Evolutionary conservation across 768 basidiomycete genomes (phyloP).

Genomic region (Rhodotorula diobovata): DNA sequence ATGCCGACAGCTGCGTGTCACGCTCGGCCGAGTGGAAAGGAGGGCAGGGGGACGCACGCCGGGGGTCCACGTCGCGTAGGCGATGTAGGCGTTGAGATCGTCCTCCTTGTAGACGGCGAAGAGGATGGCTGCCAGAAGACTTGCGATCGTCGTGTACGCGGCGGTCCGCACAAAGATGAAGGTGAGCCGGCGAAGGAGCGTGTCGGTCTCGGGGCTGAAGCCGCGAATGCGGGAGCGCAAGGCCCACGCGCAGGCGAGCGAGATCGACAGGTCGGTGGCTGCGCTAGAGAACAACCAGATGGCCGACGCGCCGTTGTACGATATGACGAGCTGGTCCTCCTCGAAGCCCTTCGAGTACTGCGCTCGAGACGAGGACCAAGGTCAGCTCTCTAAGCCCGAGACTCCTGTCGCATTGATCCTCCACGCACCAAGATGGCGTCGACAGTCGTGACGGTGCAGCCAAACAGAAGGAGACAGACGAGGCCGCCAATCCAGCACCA

Average conservation of each 20-base stretch:
- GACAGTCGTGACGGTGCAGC: background rate
- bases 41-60: background rate
- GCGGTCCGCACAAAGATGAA: slow-evolving; percentile 8
- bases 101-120: background rate
- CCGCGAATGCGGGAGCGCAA: background rate
- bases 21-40: no score
- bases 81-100: background rate
- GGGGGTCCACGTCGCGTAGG: background rate
- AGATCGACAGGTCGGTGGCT: slow-evolving; percentile 14
- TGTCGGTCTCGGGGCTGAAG: slow-evolving; percentile 14
- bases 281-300: slow-evolving; percentile 7
- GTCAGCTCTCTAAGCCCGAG: no score
- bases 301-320: background rate
- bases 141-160: slow-evolving; percentile 8
- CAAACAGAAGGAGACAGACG: background rate
- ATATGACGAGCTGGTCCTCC: background rate
- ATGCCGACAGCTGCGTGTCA: no score
- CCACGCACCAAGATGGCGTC: slow-evolving; percentile 6
- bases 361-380: no score
- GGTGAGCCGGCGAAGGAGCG: background rate
- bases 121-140: background rate
- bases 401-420: no score
- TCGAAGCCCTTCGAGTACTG: background rate
- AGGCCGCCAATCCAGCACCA: slow-evolving; percentile 5
- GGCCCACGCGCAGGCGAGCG: background rate